Evolutionary conservation across 2,329 filamentous ascomycete genomes (phyloP).

Genomic region (Fusarium armeniacum): DNA sequence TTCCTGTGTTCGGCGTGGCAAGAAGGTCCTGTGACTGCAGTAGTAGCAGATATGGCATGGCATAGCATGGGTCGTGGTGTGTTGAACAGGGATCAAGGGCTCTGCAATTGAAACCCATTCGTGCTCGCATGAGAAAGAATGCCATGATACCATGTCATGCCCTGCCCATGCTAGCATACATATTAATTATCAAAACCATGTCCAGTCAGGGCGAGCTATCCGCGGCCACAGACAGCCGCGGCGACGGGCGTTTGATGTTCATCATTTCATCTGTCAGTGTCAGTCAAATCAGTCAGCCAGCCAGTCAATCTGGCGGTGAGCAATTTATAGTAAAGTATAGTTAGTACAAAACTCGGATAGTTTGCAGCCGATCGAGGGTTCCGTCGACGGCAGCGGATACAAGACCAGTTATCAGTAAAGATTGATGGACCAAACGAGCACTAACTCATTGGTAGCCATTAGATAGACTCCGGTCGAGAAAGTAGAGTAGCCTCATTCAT

Average conservation of each 20-base stretch:
- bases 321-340: constrained; percentile 7
- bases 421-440: constrained; percentile 29
- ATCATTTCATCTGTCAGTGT: constrained; percentile 31
- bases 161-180: constrained; percentile 26
- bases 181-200: constrained; percentile 18
- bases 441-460: constrained; percentile 22
- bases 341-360: constrained; percentile 32
- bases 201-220: constrained; percentile 6
- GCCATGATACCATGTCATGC: constrained; percentile 10
- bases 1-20: constrained; percentile 46
- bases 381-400: constrained; percentile 38
- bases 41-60: constrained; percentile 32
- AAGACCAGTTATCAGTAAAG: constrained; percentile 19
- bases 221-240: constrained; percentile 33
- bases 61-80: constrained; percentile 46
- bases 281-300: not conserved
- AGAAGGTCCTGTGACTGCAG: constrained; percentile 51
- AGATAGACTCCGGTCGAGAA: constrained; percentile 29
- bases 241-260: constrained; percentile 45
- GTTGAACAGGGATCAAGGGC: constrained; percentile 49
- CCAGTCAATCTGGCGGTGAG: constrained; percentile 49
- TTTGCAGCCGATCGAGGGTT: constrained; percentile 40
- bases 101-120: constrained; percentile 50
- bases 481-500: constrained; percentile 39
- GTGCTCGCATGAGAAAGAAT: constrained; percentile 41